Base-by-base conservation (phyloP, 2,329 filamentous ascomycete species). In the Claviceps africana region DNA sequence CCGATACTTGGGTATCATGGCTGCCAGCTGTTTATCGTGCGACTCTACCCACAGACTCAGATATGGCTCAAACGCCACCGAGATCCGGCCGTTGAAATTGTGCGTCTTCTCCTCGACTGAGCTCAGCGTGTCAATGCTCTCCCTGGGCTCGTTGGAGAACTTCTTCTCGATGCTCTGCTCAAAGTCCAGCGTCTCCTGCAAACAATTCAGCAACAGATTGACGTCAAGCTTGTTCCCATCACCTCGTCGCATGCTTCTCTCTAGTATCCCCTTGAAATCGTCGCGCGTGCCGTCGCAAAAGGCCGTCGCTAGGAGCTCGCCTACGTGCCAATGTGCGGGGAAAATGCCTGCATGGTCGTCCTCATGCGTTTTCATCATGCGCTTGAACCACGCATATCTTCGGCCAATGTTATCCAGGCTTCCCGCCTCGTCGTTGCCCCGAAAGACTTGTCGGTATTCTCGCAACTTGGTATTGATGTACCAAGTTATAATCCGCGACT, bases 391-490 rank as follows among this genome's bases (percentile, higher is more conserved):
- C 6, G 90, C 86, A 66, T 97, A 98, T 57, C 93, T 76, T 55
- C 93, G 79, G 5, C 90, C 88, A 55, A 98, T 98, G 62, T 98
- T 98, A 74, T 98, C 93, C 64, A 98, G 70, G 55, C 85, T 95
- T 7, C 91, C 93, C 5, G 93, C 93, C 71, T 98, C 93, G 64
- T 98, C 93, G 62, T 93, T 97, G 39, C 91, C 91, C 42, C 90
- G 80, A 68, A 98, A 98, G 0, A 98, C 88, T 63, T 95, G 88
- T 50, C 93, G 80, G 65, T 98, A 98, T 70, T 98, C 93, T 48
- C 93, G 81, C 58, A 98, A 73, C 70, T 96, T 88, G 2, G 93
- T 96, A 65, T 98, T 98, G 70, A 95, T 89, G 66, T 98, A 98
- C 93, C 93, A 98, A 11, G 86, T 93, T 63, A 95, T 79, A 40